Base-by-base conservation (phyloP, 305 asterid genomes). In the Euphrasia arctica region DNA sequence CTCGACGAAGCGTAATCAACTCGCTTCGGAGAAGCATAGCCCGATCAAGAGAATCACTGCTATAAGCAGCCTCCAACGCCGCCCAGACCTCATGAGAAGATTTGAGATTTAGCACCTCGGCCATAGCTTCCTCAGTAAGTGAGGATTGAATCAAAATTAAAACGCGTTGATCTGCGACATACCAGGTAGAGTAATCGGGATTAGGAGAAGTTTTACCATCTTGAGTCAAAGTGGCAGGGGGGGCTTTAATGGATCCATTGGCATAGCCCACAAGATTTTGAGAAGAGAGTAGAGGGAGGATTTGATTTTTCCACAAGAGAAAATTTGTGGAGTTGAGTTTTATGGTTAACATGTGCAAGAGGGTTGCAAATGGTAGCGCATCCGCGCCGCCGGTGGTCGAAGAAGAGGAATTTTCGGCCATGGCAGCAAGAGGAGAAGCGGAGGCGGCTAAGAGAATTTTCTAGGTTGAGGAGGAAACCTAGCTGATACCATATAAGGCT, bases 331-430 rank as follows among this genome's bases (percentile, higher is more conserved):
- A 56, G 14, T 34, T 5, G 22, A 56, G 31, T 27, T 56, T 56
- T 22, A 56, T 56, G 31, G 61, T 56, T 25, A 57, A 7, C 62
- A 57, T 57, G 14, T 57, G 62, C 7, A 41, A 5, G 11, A 41
- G 47, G 11, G 47, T 41, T 5, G 47, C 1, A 10, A 41, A 41
- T 41, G 47, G 11, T 41, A 41, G 47, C 7, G 3, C 11, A 5
- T 41, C 47, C 7, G 47, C 11, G 11, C 11, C 47, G 9, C 7
- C 11, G 47, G 47, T 41, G 47, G 47, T 25, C 27, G 47, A 41
- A 41, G 47, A 41, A 41, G 11, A 10, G 7, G 47, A 41, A 41
- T 25, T 25, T 25, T 25, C 2, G 27, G 27, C 27, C 27, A 25
- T 25, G 27, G 27, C 27, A 25, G 27, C 27, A 25, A 25, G 27